Conservation (phyloP, 2,329 filamentous ascomycete species). For the Meredithiella fracta region DNA sequence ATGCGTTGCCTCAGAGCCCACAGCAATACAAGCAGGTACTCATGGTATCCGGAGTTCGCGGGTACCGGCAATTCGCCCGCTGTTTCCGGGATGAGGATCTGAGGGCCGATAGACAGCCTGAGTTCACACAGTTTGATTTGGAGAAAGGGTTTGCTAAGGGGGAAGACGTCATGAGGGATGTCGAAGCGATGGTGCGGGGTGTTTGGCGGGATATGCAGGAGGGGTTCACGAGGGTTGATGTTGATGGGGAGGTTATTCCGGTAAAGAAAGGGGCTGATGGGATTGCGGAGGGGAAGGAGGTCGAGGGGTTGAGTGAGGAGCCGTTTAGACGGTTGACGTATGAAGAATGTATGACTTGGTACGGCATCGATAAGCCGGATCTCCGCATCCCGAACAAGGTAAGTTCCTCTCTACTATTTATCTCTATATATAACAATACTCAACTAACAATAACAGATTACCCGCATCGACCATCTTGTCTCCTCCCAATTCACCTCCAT, state of each 20-base stretch:
- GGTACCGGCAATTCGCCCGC: conserved; percentile 82
- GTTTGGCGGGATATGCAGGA: conserved; percentile 37
- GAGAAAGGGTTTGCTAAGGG: conserved; percentile 78
- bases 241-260: conserved; percentile 20
- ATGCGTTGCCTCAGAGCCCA: conserved; percentile 86
- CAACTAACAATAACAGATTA: conserved; percentile 34
- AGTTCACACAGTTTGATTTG: conserved; percentile 92
- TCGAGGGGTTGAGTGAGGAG: conserved; percentile 18
- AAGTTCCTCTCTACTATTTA: conserved; percentile 16
- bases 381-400: conserved; percentile 55
- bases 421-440: not conserved
- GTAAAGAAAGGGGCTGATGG: conserved; percentile 15
- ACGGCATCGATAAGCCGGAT: conserved; percentile 88
- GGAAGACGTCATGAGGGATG: conserved; percentile 45
- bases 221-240: conserved; percentile 22
- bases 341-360: conserved; percentile 57
- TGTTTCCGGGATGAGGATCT: conserved; percentile 95
- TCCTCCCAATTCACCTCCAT: conserved; percentile 52
- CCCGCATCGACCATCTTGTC: conserved; percentile 45
- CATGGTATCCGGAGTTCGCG: conserved; percentile 71
- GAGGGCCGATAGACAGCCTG: conserved; percentile 80
- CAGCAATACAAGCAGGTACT: conserved; percentile 98
- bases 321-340: conserved; percentile 52
- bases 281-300: not conserved
- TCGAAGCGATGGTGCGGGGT: conserved; percentile 35